phyloP scores from a whole-genome alignment of 306 rosid species.

The Cucurbita maxima region DNA sequence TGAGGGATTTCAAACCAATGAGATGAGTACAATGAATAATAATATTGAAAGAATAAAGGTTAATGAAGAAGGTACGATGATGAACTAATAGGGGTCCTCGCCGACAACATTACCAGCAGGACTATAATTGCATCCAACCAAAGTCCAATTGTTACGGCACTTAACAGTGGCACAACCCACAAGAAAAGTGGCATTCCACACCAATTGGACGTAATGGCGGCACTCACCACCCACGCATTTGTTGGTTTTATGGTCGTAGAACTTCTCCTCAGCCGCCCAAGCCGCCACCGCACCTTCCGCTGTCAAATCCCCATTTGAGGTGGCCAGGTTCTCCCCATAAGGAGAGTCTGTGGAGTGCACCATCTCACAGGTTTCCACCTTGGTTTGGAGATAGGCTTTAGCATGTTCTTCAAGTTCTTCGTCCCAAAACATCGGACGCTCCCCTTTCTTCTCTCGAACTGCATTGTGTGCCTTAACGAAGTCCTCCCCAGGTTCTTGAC shows the following conservation, averaged over 20 bases:
- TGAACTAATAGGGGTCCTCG: conserved; percentile 2
- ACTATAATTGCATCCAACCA: conserved; percentile 15
- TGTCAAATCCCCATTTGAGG: background rate
- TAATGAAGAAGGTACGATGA: background rate
- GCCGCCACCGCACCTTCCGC: background rate
- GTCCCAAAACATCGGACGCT: background rate
- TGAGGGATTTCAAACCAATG: no score
- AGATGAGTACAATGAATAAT: no score
- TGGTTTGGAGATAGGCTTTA: background rate
- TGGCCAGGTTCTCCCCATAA: conserved; percentile 23
- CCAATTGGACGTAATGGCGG: conserved; percentile 21
- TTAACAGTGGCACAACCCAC: conserved; percentile 21
- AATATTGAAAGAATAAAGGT: no score
- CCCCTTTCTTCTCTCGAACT: background rate
- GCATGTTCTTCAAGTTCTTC: background rate
- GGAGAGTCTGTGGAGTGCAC: conserved; percentile 18
- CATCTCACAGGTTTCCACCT: background rate
- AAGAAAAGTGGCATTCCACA: conserved; percentile 4
- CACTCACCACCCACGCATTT: conserved; percentile 11
- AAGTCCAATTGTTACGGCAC: conserved; percentile 17
- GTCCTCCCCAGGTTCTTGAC: background rate
- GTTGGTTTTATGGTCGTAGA: conserved; percentile 3
- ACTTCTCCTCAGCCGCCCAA: conserved; percentile 17
- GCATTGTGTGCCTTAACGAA: background rate
- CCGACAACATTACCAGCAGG: conserved; percentile 6